These are phyloP conservation scores for Aciculosporium take DNA, from an alignment of 2,329 filamentous ascomycete genomes.

Conservation along the genomic window DNA sequence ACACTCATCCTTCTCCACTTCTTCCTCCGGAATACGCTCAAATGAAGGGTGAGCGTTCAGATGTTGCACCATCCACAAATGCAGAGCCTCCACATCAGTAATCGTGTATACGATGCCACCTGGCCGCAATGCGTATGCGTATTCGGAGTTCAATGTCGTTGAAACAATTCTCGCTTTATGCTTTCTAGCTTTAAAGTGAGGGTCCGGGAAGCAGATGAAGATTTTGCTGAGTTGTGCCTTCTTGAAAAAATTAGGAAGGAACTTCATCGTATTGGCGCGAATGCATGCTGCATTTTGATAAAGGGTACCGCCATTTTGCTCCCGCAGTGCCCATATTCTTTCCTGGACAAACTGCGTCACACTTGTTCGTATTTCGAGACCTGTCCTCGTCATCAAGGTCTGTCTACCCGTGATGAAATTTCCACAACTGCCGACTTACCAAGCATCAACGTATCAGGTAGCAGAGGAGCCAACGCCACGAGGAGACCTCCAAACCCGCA, in stretches of 20 bases:
- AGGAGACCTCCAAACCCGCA: slow-evolving; percentile 90
- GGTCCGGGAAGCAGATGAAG: slow-evolving; percentile 96
- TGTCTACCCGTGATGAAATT: background rate
- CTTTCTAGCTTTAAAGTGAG: slow-evolving; percentile 94
- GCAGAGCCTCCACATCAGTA: slow-evolving; percentile 89
- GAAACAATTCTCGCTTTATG: slow-evolving; percentile 95
- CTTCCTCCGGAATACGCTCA: slow-evolving; percentile 55
- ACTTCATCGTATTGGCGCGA: slow-evolving; percentile 96
- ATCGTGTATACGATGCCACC: slow-evolving; percentile 91
- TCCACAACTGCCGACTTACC: slow-evolving; percentile 37
- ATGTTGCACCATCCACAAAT: slow-evolving; percentile 85
- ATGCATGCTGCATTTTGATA: slow-evolving; percentile 86
- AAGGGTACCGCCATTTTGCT: slow-evolving; percentile 39
- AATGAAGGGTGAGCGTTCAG: slow-evolving; percentile 68
- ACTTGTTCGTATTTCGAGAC: slow-evolving; percentile 82
- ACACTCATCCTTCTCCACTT: slow-evolving; percentile 54
- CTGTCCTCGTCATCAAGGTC: slow-evolving; percentile 25
- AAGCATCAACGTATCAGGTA: slow-evolving; percentile 72
- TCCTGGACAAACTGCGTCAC: slow-evolving; percentile 86
- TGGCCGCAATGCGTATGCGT: slow-evolving; percentile 72
- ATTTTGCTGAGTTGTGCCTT: slow-evolving; percentile 73
- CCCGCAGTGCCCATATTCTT: slow-evolving; percentile 67
- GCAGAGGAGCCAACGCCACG: slow-evolving; percentile 65
- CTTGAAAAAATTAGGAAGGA: slow-evolving; percentile 92
- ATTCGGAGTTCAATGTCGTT: slow-evolving; percentile 77